These are phyloP conservation scores for Kodamaea sagamina DNA, from an alignment of 805 yeast genomes.

Conservation along the genomic window DNA sequence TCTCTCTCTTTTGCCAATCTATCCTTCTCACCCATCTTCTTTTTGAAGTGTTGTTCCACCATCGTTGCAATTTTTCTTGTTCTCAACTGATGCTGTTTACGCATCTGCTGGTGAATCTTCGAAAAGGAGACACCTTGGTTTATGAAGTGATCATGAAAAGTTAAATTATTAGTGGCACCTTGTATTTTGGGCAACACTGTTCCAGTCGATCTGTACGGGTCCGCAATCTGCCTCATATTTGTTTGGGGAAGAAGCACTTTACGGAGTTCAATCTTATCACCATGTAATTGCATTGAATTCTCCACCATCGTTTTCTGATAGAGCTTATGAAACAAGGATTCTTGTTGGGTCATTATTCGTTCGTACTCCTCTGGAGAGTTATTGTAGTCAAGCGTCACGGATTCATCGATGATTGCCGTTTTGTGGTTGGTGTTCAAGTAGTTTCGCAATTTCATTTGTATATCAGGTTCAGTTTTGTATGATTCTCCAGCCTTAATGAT, in stretches of 20 bases:
- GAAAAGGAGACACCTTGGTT: conserved; percentile 76
- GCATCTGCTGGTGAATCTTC: conserved; percentile 64
- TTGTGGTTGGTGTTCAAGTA: conserved; percentile 33
- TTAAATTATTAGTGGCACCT: conserved; percentile 41
- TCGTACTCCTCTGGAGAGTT: conserved; percentile 58
- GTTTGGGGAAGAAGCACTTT: conserved; percentile 49
- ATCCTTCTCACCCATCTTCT: conserved; percentile 86
- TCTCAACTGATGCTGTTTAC: conserved; percentile 63
- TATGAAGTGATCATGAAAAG: conserved; percentile 72
- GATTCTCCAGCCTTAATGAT: conserved; percentile 20
- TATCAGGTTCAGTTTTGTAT: conserved; percentile 26
- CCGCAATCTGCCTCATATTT: conserved; percentile 40
- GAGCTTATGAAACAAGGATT: conserved; percentile 48
- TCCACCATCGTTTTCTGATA: conserved; percentile 39
- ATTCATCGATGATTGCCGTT: conserved; percentile 41
- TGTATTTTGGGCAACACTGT: conserved; percentile 45
- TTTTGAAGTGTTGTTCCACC: conserved; percentile 84
- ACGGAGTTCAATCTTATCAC: conserved; percentile 50
- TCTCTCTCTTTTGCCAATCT: conserved; percentile 75
- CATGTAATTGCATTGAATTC: conserved; percentile 42
- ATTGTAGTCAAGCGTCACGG: conserved; percentile 29
- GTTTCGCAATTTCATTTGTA: conserved; percentile 27
- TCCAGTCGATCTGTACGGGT: conserved; percentile 49
- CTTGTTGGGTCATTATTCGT: conserved; percentile 55
- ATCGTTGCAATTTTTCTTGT: conserved; percentile 74